Base-by-base conservation (phyloP, 768 basidiomycete genomes). In the Gloeophyllum trabeum region DNA sequence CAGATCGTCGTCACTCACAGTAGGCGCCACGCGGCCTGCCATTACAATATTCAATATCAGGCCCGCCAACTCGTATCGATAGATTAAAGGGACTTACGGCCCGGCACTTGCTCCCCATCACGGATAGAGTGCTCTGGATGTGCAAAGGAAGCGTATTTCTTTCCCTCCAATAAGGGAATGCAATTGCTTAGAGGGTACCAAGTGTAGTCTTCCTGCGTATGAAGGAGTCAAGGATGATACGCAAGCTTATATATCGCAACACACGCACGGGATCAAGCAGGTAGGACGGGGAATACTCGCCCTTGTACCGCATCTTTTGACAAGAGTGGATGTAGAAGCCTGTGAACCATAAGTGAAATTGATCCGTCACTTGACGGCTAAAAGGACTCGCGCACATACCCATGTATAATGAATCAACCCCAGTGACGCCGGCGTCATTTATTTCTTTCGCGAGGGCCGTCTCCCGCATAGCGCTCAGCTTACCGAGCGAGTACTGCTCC, bases 271-370 rank as follows among this genome's bases (percentile, higher is more conserved):
- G 91, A 59, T 98, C 93, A 10, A 76, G 72, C 16, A 98, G 70
- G 48, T 75, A 89, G 2, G 93, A 96, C 0, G 94, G 94, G 0
- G 68, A 58, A 50, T 93, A 99, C 43, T 96, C 91, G 22, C 81
- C 92, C 54, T 99, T 99, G 62, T 99, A 98, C 43, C 71, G 70
- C 96, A 98, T 98, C 61, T 99, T 99, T 40, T 65, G 75, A 54
- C 93, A 97, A 2, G 85, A 78, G 51, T 96, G 74, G 28, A 98
- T 84, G 58, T 97, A 98, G 59, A 78, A 97, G 5, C 93, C 93
- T 96, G 51, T 7, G 28, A 32, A 32, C 28, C 28, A 32, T 10
- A 13, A 5, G n/a, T n/a, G n/a, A 32, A 24, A 22, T 30, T 19
- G 16, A 14, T 42, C 22, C 36, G n/a, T n/a, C n/a, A 22, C 18